These are phyloP conservation scores for Pseudomonodictys pantanalensis DNA, from an alignment of 495 filamentous ascomycete genomes.

Conservation along the genomic window DNA sequence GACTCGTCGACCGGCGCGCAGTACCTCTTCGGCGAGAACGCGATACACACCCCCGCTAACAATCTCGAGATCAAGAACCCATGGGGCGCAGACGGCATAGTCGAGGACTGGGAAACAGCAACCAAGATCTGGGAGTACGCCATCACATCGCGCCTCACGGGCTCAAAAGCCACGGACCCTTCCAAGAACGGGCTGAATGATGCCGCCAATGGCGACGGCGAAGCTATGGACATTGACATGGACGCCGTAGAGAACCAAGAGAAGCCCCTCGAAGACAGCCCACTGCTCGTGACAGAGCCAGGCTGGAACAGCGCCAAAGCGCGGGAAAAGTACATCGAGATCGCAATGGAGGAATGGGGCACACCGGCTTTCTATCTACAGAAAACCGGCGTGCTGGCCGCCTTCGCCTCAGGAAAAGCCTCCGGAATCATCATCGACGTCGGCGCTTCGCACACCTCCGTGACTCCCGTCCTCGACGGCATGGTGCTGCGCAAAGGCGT, in stretches of 20 bases:
- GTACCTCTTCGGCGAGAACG: conserved; percentile 78
- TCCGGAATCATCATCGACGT: conserved; percentile 89
- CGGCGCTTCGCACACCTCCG: conserved; percentile 83
- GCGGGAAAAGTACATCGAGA: conserved; percentile 86
- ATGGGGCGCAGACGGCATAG: conserved; percentile 82
- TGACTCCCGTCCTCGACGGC: conserved; percentile 91
- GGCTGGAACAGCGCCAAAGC: conserved; percentile 86
- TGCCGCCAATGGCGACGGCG: conserved; percentile 33
- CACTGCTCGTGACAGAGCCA: conserved; percentile 89
- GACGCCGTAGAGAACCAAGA: conserved; percentile 65
- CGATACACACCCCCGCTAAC: conserved; percentile 70
- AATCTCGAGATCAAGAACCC: conserved; percentile 83
- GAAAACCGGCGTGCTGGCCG: conserved; percentile 61
- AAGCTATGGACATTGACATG: conserved; percentile 59
- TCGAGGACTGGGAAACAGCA: conserved; percentile 95
- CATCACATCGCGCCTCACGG: conserved; percentile 74
- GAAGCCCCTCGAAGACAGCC: conserved; percentile 80
- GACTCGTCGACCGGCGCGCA: conserved; percentile 54
- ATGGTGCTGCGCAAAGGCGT: conserved; percentile 85
- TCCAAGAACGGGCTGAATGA: conserved; percentile 75
- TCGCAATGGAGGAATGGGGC: conserved; percentile 94
- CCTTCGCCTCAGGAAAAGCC: conserved; percentile 90
- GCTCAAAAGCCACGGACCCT: conserved; percentile 59
- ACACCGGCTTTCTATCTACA: conserved; percentile 90
- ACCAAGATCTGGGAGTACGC: conserved; percentile 85